A percentile compares a stretch with the other conserved stretches of the same genome.
Evolutionary conservation across 257 asterid genomes (phyloP).

Genomic region (Craterostigma plantagineum): DNA sequence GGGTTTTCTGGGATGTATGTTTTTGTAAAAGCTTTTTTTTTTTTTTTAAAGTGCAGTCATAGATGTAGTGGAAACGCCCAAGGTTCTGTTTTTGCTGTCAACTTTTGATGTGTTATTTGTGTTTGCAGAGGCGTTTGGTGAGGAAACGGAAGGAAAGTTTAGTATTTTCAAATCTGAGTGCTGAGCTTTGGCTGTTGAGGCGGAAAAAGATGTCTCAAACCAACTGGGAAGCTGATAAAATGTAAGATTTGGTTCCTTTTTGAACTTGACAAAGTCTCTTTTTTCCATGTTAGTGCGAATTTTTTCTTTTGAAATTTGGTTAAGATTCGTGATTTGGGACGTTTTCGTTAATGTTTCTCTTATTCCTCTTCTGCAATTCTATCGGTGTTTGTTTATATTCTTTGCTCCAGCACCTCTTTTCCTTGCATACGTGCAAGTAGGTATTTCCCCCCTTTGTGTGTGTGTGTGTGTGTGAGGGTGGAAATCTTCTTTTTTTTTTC

Average conservation of each 20-base stretch:
- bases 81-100: not conserved
- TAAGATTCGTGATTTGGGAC: not conserved
- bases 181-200: not conserved
- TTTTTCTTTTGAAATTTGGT: too few species aligned
- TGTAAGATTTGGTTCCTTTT: slow-evolving; percentile 15
- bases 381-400: too few species aligned
- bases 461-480: too few species aligned
- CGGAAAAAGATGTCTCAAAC: slow-evolving; percentile 26
- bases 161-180: not conserved
- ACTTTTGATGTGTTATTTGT: slow-evolving; percentile 9
- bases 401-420: too few species aligned
- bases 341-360: not conserved
- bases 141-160: slow-evolving; percentile 7
- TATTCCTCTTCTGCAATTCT: not conserved
- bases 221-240: slow-evolving; percentile 56
- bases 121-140: slow-evolving; percentile 14
- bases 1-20: too few species aligned
- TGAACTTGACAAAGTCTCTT: not conserved
- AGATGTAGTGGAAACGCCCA: not conserved
- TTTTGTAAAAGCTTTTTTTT: too few species aligned
- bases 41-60: too few species aligned
- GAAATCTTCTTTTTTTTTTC: too few species aligned
- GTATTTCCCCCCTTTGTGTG: too few species aligned
- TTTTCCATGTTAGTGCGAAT: not conserved
- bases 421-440: too few species aligned